Evolutionary conservation across 2,329 filamentous ascomycete genomes (phyloP).

Genomic region (Harringtonia aguacate): DNA sequence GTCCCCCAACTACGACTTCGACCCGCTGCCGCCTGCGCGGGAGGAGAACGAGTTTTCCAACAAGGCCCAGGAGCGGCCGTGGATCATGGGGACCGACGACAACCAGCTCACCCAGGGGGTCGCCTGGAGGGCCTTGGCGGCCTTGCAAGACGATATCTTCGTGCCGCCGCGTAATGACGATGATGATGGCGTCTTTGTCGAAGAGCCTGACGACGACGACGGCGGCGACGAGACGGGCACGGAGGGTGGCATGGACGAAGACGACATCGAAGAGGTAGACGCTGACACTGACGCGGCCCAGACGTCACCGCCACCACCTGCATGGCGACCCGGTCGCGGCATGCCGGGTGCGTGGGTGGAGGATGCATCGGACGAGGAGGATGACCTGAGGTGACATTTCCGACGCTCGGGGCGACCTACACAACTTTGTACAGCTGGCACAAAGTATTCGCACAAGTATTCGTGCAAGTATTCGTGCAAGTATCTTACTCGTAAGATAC

Average conservation of each 20-base stretch:
- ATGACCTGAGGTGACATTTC: not conserved
- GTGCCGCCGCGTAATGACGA: not conserved
- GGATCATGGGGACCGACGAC: constrained; percentile 19
- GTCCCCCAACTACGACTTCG: constrained; percentile 63
- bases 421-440: too few relatives aligned
- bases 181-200: not conserved
- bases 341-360: constrained; percentile 11
- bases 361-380: constrained; percentile 6
- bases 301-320: not conserved
- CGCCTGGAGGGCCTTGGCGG: not conserved
- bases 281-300: not conserved
- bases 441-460: too few relatives aligned
- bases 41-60: constrained; percentile 40
- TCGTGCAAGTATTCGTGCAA: too few relatives aligned
- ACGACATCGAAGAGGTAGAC: not conserved
- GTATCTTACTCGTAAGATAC: too few relatives aligned
- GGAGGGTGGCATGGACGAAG: not conserved
- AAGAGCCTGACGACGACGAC: not conserved
- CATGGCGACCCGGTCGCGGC: not conserved
- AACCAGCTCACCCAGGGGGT: not conserved
- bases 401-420: too few relatives aligned
- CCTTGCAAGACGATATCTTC: too few relatives aligned
- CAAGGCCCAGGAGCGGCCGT: constrained; percentile 30
- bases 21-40: constrained; percentile 65
- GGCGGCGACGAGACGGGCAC: not conserved